These are phyloP conservation scores for Tricholoma flavovirens DNA, from an alignment of 768 basidiomycete genomes.

Conservation along the genomic window DNA sequence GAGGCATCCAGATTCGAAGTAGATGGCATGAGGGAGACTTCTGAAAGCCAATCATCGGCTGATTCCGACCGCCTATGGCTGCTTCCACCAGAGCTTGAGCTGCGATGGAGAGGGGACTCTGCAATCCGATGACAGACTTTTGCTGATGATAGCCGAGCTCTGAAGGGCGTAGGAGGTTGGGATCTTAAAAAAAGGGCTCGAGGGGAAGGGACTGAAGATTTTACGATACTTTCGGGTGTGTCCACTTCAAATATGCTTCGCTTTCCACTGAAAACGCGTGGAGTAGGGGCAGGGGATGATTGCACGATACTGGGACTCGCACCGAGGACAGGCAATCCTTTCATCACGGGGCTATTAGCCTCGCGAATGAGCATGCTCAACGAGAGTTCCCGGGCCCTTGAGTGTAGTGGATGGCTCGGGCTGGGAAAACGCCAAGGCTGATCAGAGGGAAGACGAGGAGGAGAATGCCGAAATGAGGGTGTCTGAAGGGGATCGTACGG, in stretches of 20 bases:
- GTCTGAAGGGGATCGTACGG: constrained; percentile 74
- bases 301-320: constrained; percentile 29
- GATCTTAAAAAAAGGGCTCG: constrained; percentile 33
- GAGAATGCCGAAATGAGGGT: constrained; percentile 74
- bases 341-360: constrained; percentile 41
- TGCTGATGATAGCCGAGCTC: background rate
- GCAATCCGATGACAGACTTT: constrained; percentile 30
- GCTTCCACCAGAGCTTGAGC: constrained; percentile 13
- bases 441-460: constrained; percentile 66
- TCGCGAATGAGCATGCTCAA: constrained; percentile 58
- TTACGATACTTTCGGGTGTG: constrained; percentile 27
- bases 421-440: constrained; percentile 82
- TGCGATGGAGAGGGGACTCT: constrained; percentile 44
- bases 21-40: constrained; percentile 22
- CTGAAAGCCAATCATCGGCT: constrained; percentile 39
- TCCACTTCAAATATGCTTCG: constrained; percentile 19
- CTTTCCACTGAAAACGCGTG: constrained; percentile 9
- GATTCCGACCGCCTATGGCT: constrained; percentile 26
- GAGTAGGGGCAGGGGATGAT: constrained; percentile 28
- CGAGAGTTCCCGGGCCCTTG: constrained; percentile 55
- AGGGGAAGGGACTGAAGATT: constrained; percentile 32
- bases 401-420: constrained; percentile 73
- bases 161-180: constrained; percentile 27
- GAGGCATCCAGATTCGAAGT: constrained; percentile 15
- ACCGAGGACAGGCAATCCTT: constrained; percentile 21